Percentiles rank a stretch among this genome's conserved stretches.
These are phyloP conservation scores for Crucihimalaya himalaica DNA, from an alignment of 345 rosid species.

Conservation along the genomic window DNA sequence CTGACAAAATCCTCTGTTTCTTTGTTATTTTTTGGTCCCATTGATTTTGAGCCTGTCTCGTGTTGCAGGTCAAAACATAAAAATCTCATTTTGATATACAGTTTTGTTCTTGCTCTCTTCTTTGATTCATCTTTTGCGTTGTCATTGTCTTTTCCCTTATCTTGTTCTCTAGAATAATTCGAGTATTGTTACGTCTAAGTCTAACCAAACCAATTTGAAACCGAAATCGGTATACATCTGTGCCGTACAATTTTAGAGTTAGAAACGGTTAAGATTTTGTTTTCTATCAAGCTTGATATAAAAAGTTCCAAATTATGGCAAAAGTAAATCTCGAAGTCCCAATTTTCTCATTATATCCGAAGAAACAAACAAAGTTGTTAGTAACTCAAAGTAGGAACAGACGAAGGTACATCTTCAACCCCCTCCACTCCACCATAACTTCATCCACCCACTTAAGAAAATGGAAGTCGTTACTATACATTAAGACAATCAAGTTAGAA, in stretches of 20 bases:
- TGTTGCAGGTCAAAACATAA: conserved; percentile 20
- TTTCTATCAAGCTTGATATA: not conserved
- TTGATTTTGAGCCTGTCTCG: conserved; percentile 30
- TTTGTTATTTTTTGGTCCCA: conserved; percentile 31
- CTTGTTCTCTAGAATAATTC: not conserved
- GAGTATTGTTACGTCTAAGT: not conserved
- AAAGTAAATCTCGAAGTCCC: too few species aligned
- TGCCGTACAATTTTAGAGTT: not conserved
- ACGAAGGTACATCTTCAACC: not conserved
- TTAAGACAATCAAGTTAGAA: not conserved
- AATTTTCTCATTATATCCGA: not conserved
- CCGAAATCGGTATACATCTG: not conserved
- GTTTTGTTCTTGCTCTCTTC: conserved; percentile 4
- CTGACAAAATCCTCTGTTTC: conserved; percentile 29
- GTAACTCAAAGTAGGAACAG: not conserved
- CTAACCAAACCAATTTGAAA: not conserved
- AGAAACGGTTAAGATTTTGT: not conserved
- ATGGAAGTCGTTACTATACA: not conserved
- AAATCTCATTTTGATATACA: conserved; percentile 5
- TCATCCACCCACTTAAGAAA: conserved; percentile 6
- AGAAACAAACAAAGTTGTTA: not conserved
- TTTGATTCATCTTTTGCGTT: conserved; percentile 6
- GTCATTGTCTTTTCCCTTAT: not conserved
- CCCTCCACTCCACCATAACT: conserved; percentile 13
- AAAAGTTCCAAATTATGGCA: not conserved